Conservation (phyloP, 352 stramenopile species). For the Globisporangium cylindrosporum region DNA sequence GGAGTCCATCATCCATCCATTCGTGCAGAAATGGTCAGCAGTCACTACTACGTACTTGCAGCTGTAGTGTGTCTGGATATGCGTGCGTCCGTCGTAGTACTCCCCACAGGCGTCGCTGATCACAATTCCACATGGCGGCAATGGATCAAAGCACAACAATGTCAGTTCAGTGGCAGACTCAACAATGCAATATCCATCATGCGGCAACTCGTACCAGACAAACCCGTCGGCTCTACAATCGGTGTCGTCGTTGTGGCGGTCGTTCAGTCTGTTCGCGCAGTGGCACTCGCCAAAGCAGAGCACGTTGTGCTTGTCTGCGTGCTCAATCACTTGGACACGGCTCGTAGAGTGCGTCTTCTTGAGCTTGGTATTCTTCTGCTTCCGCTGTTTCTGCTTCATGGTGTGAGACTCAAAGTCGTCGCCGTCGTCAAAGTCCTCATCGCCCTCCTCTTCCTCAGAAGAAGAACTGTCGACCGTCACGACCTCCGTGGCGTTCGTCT, state of each 20-base stretch:
- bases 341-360: neutral
- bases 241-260: constrained; percentile 15
- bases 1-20: no score
- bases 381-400: constrained; percentile 12
- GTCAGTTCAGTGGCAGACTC: neutral
- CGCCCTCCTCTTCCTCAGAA: neutral
- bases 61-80: constrained; percentile 13
- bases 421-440: constrained; percentile 3
- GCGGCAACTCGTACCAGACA: constrained; percentile 14
- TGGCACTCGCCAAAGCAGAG: constrained; percentile 39
- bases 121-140: no score
- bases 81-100: neutral
- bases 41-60: constrained; percentile 17
- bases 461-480: constrained; percentile 4
- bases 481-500: neutral
- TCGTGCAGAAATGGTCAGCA: no score
- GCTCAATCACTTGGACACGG: constrained; percentile 21
- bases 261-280: constrained; percentile 20
- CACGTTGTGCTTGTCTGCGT: constrained; percentile 23
- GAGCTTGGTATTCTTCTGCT: neutral
- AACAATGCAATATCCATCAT: neutral
- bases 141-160: neutral
- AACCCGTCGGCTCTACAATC: constrained; percentile 4
- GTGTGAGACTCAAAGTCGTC: constrained; percentile 7
- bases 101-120: constrained; percentile 12